Evolutionary conservation across 805 yeast species (phyloP), one percentile per base, ranked within the genome.

Genomic region (Nakazawaea wickerhamii): DNA sequence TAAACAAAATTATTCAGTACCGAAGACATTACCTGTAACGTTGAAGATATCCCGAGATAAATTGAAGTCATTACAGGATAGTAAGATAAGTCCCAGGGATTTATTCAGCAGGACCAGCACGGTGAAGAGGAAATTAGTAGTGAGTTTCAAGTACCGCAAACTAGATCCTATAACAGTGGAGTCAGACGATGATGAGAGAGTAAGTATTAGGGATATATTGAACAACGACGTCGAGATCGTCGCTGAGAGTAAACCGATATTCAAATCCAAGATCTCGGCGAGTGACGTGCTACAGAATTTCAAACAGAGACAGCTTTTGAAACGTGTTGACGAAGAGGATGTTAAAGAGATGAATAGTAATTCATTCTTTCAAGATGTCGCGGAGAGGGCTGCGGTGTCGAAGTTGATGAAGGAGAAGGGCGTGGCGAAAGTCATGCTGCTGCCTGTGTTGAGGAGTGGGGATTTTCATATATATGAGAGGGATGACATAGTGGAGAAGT

Each of bases 341-440:
- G 19, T 19, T 6, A 14, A 13, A 7, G 33, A 19, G 13, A 31
- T 3, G 18, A 27, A 23, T 26, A 14, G 7, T 18, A 18, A 30
- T 14, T 30, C 40, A 13, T 42, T 42, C 27, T 37, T 42, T 23
- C 28, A 18, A 25, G 38, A 36, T 11, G 41, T 42, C 6, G 27
- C 17, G 1, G 38, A 36, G n/a, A 26, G 38, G 6, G 34, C 36
- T 4, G 17, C 18, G 18, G 19, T 42, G 14, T 25, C 46, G 18
- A 32, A 33, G 32, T 27, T 43, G 26, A 43, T 43, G 42, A 43
- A 38, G 22, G 42, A 43, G 17, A 43, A 32, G 27, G 46, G 46
- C 1, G 8, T 37, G 4, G 38, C 33, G 14, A 43, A 37, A 22
- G 17, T 31, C 11, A 32, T 43, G 10, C 38, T 20, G 19, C 31